Evolutionary conservation across 331 rosid genomes (phyloP).

Genomic region (Malus hybrid): DNA sequence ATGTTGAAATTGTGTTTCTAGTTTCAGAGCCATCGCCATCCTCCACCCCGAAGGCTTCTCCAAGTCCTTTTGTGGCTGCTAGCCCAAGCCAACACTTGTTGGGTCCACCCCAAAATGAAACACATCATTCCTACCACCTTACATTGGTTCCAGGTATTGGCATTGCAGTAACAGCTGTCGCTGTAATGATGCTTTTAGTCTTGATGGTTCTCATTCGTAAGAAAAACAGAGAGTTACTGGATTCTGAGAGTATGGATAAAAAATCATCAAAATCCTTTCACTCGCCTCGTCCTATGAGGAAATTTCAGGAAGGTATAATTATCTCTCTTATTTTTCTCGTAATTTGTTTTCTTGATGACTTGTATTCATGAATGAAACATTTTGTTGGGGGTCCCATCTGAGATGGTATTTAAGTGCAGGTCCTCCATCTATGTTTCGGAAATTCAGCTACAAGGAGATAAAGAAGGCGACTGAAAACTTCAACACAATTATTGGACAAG

Average conservation of each 20-base stretch:
- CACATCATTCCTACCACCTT: conserved; percentile 57
- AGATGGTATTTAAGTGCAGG: conserved; percentile 40
- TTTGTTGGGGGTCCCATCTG: conserved; percentile 5
- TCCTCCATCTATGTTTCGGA: conserved; percentile 63
- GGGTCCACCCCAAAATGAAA: conserved; percentile 38
- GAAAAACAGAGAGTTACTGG: conserved; percentile 69
- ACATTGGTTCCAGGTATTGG: conserved; percentile 69
- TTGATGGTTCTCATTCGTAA: conserved; percentile 74
- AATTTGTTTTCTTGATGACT: conserved; percentile 11
- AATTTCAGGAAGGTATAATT: conserved; percentile 78
- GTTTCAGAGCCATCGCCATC: conserved; percentile 60
- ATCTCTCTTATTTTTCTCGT: not conserved
- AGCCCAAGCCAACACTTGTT: conserved; percentile 55
- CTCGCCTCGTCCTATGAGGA: conserved; percentile 41
- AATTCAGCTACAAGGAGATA: conserved; percentile 83
- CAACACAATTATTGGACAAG: conserved; percentile 74
- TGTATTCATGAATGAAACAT: not conserved
- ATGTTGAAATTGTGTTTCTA: conserved; percentile 24
- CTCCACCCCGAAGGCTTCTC: conserved; percentile 59
- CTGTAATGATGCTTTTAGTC: conserved; percentile 59
- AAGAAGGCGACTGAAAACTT: conserved; percentile 84
- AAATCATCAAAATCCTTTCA: conserved; percentile 47
- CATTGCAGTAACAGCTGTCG: conserved; percentile 65
- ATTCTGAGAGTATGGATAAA: conserved; percentile 39
- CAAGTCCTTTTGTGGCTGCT: conserved; percentile 63